Base-by-base conservation (phyloP, 805 yeast species). In the Cyberlindnera bimundalis region DNA sequence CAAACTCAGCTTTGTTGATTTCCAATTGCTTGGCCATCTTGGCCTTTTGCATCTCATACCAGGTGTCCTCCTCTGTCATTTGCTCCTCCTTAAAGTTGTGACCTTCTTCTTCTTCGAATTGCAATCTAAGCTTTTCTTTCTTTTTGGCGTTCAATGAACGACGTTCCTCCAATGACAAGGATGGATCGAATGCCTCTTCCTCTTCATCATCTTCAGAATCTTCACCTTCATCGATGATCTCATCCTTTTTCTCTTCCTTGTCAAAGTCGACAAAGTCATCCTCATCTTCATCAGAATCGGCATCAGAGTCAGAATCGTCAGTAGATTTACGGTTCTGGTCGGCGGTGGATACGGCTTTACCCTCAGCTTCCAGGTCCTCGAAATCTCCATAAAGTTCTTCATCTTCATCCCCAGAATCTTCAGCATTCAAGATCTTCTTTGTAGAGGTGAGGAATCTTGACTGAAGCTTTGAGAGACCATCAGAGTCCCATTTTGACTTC, bases 1-100 rank as follows among this genome's bases (percentile, higher is more conserved):
- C 82, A 42, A 78, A 72, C 60, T 83, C 90, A 9, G 86, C 77
- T 61, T 87, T 85, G 64, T 93, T 95, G 65, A 95, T 89, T 47
- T 91, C 98, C 48, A 86, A 68, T 66, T 93, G 99, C 61, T 93
- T 91, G 42, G 96, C 89, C 80, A 95, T 90, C 58, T 90, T 91
- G 46, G 96, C 95, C 68, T 93, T 93, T 63, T 93, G 97, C 62
- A 84, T 79, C 61, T 91, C 98, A 61, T 91, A 93, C 99, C 99
- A 93, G 0, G 96, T 89, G 55, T 91, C 97, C 42, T 87, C 88
- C 58, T 85, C 95, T 45, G 74, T 74, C 58, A 85, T 89, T 11
- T 86, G 86, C 48, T 87, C 96, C 47, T 82, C 86, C 19, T 81
- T 88, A 14, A 85, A 86, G 51, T 78, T 78, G 43, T 78, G 82